Conservation (phyloP, 345 rosid genomes). For the Eucalyptus pauciflora region DNA sequence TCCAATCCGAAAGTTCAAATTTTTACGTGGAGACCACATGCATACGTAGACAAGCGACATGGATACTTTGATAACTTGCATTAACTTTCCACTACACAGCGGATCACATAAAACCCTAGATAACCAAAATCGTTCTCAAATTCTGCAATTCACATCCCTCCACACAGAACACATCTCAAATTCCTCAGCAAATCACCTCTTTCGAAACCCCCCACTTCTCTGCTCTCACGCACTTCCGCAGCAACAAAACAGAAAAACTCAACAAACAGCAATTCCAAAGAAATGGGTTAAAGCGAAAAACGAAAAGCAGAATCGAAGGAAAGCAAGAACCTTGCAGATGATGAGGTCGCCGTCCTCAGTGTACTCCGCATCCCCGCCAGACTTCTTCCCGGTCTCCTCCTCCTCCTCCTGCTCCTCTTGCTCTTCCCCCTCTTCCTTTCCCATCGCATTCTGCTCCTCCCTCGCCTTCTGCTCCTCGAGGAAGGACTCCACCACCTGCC, state of each 20-base stretch:
- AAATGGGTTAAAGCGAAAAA: background rate
- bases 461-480: slow-evolving; percentile 45
- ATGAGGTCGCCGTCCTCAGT: slow-evolving; percentile 80
- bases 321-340: slow-evolving; percentile 44
- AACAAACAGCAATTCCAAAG: background rate
- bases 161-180: background rate
- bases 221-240: background rate
- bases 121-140: background rate
- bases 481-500: slow-evolving; percentile 46
- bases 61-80: background rate
- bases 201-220: background rate
- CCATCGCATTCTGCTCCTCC: background rate
- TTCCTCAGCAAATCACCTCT: background rate
- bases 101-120: background rate
- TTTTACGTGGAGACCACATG: background rate
- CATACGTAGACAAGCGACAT: background rate
- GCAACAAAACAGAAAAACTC: background rate
- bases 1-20: background rate
- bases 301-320: background rate
- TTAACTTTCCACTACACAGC: background rate
- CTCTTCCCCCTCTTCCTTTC: slow-evolving; percentile 1
- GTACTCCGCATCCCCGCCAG: slow-evolving; percentile 22
- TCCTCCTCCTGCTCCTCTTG: background rate
- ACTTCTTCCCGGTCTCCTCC: background rate
- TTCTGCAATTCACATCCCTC: background rate